A percentile compares a stretch with the other conserved stretches of the same genome.
These are phyloP conservation scores for Geotrichum ghanense DNA, from an alignment of 805 yeast genomes.

Conservation along the genomic window DNA sequence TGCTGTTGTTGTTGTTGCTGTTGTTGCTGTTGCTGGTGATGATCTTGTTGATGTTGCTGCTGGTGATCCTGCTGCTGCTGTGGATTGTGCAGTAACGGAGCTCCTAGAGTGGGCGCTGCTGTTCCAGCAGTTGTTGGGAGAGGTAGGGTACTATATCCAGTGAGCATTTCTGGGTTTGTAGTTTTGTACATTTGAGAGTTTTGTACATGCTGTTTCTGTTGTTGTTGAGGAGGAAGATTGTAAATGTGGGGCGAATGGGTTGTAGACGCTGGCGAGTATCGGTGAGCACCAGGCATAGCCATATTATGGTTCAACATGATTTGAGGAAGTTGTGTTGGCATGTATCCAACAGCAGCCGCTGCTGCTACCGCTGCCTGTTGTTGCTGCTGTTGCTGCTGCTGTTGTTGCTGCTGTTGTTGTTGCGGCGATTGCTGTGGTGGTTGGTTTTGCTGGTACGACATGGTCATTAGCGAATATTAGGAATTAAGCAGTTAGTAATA, in stretches of 20 bases:
- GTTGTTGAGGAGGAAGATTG: background rate
- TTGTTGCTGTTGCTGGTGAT: background rate
- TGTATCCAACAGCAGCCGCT: background rate
- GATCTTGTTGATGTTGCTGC: background rate
- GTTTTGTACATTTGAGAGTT: background rate
- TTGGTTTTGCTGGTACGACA: background rate
- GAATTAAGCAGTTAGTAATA: no score
- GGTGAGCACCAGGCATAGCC: background rate
- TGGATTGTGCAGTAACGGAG: background rate
- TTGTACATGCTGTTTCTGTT: background rate
- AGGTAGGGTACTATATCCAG: background rate
- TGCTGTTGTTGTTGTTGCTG: background rate
- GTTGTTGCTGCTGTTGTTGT: background rate
- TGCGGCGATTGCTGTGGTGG: background rate
- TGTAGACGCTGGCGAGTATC: background rate
- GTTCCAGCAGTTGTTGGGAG: background rate
- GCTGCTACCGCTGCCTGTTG: background rate
- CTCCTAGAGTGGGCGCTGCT: background rate
- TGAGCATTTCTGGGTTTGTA: background rate
- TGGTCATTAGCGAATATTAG: no score
- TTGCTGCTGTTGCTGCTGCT: background rate
- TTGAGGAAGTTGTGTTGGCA: background rate
- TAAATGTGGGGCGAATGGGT: background rate
- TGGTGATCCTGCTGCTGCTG: background rate
- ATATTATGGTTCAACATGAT: background rate